A percentile compares a stretch with the other conserved stretches of the same genome.
These are phyloP conservation scores for Plasmopara halstedii DNA, from an alignment of 352 stramenopile species.

Conservation along the genomic window DNA sequence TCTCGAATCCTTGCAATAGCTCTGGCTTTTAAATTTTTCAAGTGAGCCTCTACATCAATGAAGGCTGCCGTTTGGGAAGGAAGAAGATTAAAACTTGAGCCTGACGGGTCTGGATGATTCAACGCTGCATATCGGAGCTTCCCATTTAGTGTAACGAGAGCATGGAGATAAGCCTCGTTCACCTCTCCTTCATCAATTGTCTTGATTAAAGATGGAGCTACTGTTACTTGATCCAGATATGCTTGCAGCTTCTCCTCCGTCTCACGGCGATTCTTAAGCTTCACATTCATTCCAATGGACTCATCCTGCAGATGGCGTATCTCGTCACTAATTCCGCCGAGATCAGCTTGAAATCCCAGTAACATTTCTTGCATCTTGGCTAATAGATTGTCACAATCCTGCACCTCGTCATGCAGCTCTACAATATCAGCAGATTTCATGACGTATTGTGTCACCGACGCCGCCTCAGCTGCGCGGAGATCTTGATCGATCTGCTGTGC, in stretches of 20 bases:
- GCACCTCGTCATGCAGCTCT: slow-evolving; percentile 90
- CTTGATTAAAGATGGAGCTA: slow-evolving; percentile 91
- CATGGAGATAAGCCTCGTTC: slow-evolving; percentile 91
- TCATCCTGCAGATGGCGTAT: slow-evolving; percentile 97
- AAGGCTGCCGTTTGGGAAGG: slow-evolving; percentile 87
- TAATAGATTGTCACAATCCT: slow-evolving; percentile 95
- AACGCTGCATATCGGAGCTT: slow-evolving; percentile 89
- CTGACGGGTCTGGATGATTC: slow-evolving; percentile 41
- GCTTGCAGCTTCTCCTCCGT: slow-evolving; percentile 90
- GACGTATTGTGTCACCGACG: slow-evolving; percentile 84
- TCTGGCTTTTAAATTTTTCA: slow-evolving; percentile 83
- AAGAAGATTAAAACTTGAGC: slow-evolving; percentile 81
- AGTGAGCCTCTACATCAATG: slow-evolving; percentile 89
- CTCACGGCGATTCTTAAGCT: slow-evolving; percentile 92
- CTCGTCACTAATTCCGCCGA: slow-evolving; percentile 96
- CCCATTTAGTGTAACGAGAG: slow-evolving; percentile 89
- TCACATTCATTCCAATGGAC: slow-evolving; percentile 88
- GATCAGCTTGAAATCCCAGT: slow-evolving; percentile 96
- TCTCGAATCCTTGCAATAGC: slow-evolving; percentile 78
- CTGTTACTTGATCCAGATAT: slow-evolving; percentile 94
- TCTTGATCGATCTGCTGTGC: slow-evolving; percentile 87
- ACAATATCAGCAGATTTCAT: slow-evolving; percentile 86
- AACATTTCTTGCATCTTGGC: slow-evolving; percentile 97
- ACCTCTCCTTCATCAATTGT: slow-evolving; percentile 92
- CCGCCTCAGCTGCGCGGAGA: slow-evolving; percentile 75